A percentile compares a stretch with the other conserved stretches of the same genome.
Evolutionary conservation across 305 asterid species (phyloP).

Genomic region (Solanum hybrid): DNA sequence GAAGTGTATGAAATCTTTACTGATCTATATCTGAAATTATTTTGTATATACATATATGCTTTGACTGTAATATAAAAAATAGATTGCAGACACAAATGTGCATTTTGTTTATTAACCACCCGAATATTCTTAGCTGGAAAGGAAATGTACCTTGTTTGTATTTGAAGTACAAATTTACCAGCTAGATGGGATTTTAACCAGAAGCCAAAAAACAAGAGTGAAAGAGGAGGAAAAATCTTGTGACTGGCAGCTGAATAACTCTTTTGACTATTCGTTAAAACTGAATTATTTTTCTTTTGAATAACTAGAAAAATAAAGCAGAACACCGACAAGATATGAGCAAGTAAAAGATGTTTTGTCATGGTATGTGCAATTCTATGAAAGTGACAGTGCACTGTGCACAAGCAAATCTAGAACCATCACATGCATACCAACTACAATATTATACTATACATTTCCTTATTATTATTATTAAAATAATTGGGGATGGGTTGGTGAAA

Average conservation of each 20-base stretch:
- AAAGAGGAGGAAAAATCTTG: background rate
- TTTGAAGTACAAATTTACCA: background rate
- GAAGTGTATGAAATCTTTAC: background rate
- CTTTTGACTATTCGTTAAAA: background rate
- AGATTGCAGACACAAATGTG: background rate
- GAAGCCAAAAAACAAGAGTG: background rate
- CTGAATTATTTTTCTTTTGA: background rate
- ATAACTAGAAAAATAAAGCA: background rate
- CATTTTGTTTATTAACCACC: background rate
- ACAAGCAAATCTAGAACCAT: background rate
- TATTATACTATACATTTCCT: background rate
- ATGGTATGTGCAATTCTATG: background rate
- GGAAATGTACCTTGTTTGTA: background rate
- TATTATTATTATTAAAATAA: background rate
- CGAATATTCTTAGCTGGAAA: background rate
- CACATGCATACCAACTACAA: background rate
- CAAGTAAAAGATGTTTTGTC: background rate
- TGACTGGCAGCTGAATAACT: background rate
- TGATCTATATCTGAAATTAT: background rate
- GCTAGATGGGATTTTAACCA: background rate
- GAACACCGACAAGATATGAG: background rate
- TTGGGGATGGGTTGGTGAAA: background rate
- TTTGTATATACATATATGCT: background rate
- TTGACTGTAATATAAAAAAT: background rate
- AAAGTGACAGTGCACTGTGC: background rate